Base-by-base conservation (phyloP, 2,329 filamentous ascomycete genomes). In the Colletotrichum sp. region DNA sequence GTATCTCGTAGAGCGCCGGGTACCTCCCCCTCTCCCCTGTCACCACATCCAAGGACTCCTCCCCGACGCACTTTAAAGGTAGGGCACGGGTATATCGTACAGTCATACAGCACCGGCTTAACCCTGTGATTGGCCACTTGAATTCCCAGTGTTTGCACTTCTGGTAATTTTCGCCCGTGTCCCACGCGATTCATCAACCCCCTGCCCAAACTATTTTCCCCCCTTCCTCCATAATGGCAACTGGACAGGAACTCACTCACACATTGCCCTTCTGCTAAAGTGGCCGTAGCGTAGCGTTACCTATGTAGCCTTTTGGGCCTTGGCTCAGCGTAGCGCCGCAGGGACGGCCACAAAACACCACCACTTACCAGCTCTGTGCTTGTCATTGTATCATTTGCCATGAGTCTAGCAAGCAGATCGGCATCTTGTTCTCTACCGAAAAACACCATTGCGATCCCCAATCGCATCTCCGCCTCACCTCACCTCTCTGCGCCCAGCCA, bases 151-250 rank as follows among this genome's bases (percentile, higher is more conserved):
- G 55, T 61, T 43, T 69, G 55, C 64, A n/a, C 24, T 72, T 75
- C 60, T 43, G 73, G 70, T 15, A 73, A 73, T 73, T 65, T 43
- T 75, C 70, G 73, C 73, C 73, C 69, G 62, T 26, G 62, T 68
- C 62, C 62, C 62, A 48, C 58, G 28, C 70, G 43, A 56, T 32
- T 68, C 38, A 43, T 38, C 52, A 48, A 36, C 36, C 69, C 69
- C 55, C 62, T 24, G 62, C 62, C 55, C 55, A 30, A 48, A 73
- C 43, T 65, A 48, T 64, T 69, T 48, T 16, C 26, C 56, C 58
- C 66, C 66, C 34, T 61, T 68, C 48, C n/a, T 56, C 43, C 32
- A 43, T 21, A 69, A 58, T 69, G 55, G 34, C 66, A 69, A 43
- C 32, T 48, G 52, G 32, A 36, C 36, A 66, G 55, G 26, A 26